Evolutionary conservation across 176 grass and related monocot species (phyloP).

Genomic region (Thinopyrum elongatum): DNA sequence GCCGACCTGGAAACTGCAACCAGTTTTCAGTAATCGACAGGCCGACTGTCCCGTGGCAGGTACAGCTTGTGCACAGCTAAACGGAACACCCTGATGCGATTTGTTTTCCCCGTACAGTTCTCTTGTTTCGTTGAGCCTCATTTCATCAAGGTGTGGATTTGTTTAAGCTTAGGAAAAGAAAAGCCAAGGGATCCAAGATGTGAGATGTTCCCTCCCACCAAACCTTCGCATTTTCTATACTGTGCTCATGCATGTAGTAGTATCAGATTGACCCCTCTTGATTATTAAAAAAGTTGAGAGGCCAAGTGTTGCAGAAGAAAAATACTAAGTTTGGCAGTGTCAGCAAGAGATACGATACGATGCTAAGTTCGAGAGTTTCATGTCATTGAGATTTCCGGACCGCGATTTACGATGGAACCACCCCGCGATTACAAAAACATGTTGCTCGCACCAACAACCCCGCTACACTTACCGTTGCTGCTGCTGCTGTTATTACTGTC

Average conservation of each 20-base stretch:
- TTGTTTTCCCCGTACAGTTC: neutral
- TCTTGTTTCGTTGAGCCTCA: too few relatives aligned
- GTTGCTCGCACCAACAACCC: neutral
- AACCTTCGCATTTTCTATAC: too few relatives aligned
- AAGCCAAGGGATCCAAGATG: too few relatives aligned
- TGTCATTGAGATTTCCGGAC: conserved; percentile 8
- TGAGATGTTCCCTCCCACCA: too few relatives aligned
- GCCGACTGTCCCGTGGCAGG: neutral
- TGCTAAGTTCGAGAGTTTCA: neutral
- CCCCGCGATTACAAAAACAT: conserved; percentile 11
- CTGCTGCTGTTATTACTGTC: conserved; percentile 46
- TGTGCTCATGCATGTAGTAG: too few relatives aligned
- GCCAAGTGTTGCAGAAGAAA: neutral
- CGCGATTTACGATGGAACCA: conserved; percentile 10
- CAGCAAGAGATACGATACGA: neutral
- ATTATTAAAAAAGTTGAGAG: neutral
- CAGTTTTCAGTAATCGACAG: neutral
- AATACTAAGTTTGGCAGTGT: neutral
- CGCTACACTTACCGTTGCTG: conserved; percentile 26
- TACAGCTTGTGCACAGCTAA: neutral
- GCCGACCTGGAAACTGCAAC: neutral
- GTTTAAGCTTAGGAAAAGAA: too few relatives aligned
- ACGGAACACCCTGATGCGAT: neutral
- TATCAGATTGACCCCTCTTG: neutral
- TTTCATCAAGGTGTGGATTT: too few relatives aligned